Percentiles rank a stretch among this genome's conserved stretches.
Conservation (phyloP, 495 filamentous ascomycete species). For the Friedmanniomyces endolithicus region DNA sequence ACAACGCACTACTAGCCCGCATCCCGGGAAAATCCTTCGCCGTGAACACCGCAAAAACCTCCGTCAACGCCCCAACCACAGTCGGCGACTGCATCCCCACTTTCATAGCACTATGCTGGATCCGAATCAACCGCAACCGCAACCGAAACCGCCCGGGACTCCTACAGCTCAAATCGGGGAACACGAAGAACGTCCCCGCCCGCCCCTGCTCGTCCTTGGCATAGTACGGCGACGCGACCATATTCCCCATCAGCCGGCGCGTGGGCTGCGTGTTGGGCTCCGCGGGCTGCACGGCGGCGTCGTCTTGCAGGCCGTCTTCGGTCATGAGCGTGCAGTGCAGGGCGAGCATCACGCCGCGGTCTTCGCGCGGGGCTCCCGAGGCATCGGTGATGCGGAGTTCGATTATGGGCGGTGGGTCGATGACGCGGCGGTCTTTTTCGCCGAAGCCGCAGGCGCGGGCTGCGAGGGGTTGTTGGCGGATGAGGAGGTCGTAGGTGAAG, state of each 20-base stretch:
- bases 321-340: conserved; percentile 74
- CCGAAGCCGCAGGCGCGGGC: conserved; percentile 90
- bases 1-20: conserved; percentile 57
- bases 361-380: conserved; percentile 38
- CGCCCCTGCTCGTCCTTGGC: conserved; percentile 51
- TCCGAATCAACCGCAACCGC: conserved; percentile 74
- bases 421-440: conserved; percentile 81
- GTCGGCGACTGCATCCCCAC: conserved; percentile 45
- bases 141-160: conserved; percentile 73
- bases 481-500: conserved; percentile 39
- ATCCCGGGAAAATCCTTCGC: conserved; percentile 98
- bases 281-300: conserved; percentile 35
- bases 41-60: conserved; percentile 75
- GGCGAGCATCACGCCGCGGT: conserved; percentile 65
- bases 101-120: conserved; percentile 38
- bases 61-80: conserved; percentile 56
- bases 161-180: conserved; percentile 84
- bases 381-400: conserved; percentile 65
- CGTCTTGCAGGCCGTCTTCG: conserved; percentile 45
- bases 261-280: conserved; percentile 34
- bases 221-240: conserved; percentile 64
- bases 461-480: conserved; percentile 83
- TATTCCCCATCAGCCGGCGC: conserved; percentile 64
- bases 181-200: conserved; percentile 83
- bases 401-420: conserved; percentile 91